phyloP scores from a whole-genome alignment of 164 flowering plant species.

The Magnolia officinalis region DNA sequence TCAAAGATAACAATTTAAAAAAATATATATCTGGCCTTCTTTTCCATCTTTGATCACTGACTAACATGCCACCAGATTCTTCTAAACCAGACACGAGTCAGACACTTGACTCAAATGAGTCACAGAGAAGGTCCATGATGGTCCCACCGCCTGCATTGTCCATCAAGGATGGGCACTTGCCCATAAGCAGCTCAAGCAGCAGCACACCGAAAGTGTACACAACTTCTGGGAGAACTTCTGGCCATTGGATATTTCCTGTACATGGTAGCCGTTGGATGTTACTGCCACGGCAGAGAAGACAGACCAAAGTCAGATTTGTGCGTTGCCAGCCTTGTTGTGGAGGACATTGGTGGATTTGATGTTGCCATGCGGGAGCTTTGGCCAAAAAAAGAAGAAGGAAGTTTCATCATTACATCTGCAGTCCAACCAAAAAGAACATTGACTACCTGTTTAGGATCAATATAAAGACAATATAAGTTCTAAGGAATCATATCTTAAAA shows the following conservation, averaged over 20 bases:
- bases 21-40: not conserved
- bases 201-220: constrained; percentile 78
- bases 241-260: constrained; percentile 52
- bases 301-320: constrained; percentile 64
- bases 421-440: too few relatives aligned
- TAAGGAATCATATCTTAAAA: too few relatives aligned
- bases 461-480: too few relatives aligned
- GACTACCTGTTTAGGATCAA: too few relatives aligned
- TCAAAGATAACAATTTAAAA: too few relatives aligned
- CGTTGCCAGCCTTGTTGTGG: constrained; percentile 48
- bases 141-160: constrained; percentile 32
- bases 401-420: too few relatives aligned
- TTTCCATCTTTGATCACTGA: not conserved
- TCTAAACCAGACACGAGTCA: too few relatives aligned
- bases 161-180: constrained; percentile 28
- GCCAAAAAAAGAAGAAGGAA: not conserved
- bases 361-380: constrained; percentile 64
- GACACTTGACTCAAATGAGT: too few relatives aligned
- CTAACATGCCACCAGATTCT: not conserved
- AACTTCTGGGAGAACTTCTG: constrained; percentile 54
- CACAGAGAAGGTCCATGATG: constrained; percentile 35
- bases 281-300: constrained; percentile 41
- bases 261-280: constrained; percentile 64
- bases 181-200: constrained; percentile 56
- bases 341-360: constrained; percentile 80